A percentile compares a stretch with the other conserved stretches of the same genome.
phyloP scores from a whole-genome alignment of 352 stramenopile genomes.

The Aphanomyces euteiches region DNA sequence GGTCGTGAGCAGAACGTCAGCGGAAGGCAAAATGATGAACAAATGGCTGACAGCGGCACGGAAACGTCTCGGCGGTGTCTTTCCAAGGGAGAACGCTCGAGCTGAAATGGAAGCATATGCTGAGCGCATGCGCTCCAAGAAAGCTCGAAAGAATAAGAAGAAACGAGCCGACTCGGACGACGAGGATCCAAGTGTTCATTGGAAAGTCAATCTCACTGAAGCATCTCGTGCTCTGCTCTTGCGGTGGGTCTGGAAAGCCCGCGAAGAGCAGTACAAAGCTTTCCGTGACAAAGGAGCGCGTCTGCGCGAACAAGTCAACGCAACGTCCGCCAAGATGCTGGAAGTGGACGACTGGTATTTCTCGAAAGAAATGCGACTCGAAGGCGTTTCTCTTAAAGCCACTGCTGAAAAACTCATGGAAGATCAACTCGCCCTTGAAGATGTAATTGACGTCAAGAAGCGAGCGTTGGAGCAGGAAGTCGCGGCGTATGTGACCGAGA shows the following conservation, averaged over 20 bases:
- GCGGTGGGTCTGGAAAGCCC: conserved; percentile 76
- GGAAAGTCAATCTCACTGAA: conserved; percentile 78
- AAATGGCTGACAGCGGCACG: conserved; percentile 93
- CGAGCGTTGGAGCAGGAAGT: conserved; percentile 80
- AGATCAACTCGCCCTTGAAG: conserved; percentile 65
- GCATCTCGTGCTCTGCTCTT: conserved; percentile 68
- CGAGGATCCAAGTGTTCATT: conserved; percentile 63
- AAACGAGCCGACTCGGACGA: conserved; percentile 68
- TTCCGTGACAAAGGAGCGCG: conserved; percentile 47
- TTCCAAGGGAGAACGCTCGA: conserved; percentile 80
- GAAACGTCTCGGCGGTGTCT: conserved; percentile 87
- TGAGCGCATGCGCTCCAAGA: conserved; percentile 80
- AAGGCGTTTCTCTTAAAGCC: conserved; percentile 58
- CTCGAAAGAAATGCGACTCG: conserved; percentile 78
- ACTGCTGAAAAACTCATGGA: conserved; percentile 52
- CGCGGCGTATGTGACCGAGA: conserved; percentile 65
- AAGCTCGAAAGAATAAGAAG: conserved; percentile 55
- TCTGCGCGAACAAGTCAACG: conserved; percentile 52
- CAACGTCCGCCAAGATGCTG: conserved; percentile 73
- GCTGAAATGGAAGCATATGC: conserved; percentile 91
- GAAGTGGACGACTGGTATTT: conserved; percentile 94
- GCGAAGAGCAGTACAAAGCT: conserved; percentile 51
- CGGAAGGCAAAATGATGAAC: conserved; percentile 90
- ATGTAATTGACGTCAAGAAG: conserved; percentile 74
- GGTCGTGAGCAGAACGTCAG: conserved; percentile 83